Conservation (phyloP, 306 rosid species). For the Gynostemma pentaphyllum region DNA sequence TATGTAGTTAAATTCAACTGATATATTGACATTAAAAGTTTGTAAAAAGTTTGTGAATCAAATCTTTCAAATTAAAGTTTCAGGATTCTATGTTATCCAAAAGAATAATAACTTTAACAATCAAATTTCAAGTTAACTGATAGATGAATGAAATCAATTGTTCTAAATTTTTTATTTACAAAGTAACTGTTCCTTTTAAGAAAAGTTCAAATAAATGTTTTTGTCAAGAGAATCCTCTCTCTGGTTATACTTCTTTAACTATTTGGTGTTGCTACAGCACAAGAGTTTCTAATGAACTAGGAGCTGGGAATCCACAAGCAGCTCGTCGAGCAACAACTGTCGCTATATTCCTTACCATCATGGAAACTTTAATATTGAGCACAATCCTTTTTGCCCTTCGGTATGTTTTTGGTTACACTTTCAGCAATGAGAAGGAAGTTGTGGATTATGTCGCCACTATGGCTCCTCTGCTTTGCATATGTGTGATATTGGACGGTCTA, state of each 20-base stretch:
- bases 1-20: background rate
- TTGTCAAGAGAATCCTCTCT: background rate
- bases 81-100: background rate
- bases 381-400: slow-evolving; percentile 34
- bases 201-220: too few relatives aligned
- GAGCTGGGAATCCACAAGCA: slow-evolving; percentile 46
- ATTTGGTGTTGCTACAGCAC: slow-evolving; percentile 25
- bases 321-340: slow-evolving; percentile 37
- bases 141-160: too few relatives aligned
- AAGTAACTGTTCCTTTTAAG: too few relatives aligned
- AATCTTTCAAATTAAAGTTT: background rate
- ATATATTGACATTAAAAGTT: too few relatives aligned
- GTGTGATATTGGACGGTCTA: slow-evolving; percentile 41
- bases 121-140: background rate
- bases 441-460: slow-evolving; percentile 47
- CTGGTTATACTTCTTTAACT: background rate
- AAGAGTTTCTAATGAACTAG: slow-evolving; percentile 68
- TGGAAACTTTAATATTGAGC: slow-evolving; percentile 27
- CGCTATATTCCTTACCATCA: slow-evolving; percentile 23
- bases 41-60: background rate
- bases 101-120: background rate
- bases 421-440: slow-evolving; percentile 55
- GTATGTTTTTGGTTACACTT: slow-evolving; percentile 38
- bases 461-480: slow-evolving; percentile 44
- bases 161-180: too few relatives aligned